Evolutionary conservation across 345 rosid species (phyloP).

Genomic region (Eucalyptus tenuipes): DNA sequence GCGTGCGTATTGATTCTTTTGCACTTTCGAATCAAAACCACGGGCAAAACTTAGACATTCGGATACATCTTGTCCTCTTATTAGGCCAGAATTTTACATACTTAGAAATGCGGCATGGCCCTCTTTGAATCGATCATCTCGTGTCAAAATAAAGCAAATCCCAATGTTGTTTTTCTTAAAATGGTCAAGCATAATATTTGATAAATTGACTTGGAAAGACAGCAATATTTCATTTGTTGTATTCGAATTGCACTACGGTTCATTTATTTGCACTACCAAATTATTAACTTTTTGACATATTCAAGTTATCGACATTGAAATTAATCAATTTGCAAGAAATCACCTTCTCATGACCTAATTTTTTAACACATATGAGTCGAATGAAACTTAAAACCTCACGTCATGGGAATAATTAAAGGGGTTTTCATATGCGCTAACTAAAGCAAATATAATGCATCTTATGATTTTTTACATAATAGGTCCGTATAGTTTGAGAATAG

Average conservation of each 20-base stretch:
- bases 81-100: background rate
- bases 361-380: background rate
- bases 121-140: background rate
- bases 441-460: background rate
- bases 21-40: background rate
- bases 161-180: background rate
- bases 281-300: background rate
- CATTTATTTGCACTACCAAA: background rate
- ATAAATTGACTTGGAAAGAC: background rate
- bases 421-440: fast-evolving
- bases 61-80: background rate
- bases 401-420: background rate
- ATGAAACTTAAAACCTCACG: background rate
- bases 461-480: background rate
- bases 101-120: background rate
- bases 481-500: background rate
- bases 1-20: background rate
- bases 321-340: background rate
- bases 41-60: background rate
- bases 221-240: background rate
- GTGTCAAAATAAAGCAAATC: background rate
- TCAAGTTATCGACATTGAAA: background rate
- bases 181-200: background rate
- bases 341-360: background rate
- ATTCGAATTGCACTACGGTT: background rate